phyloP scores from a whole-genome alignment of 2,329 filamentous ascomycete genomes.

The Fusarium beomiforme region DNA sequence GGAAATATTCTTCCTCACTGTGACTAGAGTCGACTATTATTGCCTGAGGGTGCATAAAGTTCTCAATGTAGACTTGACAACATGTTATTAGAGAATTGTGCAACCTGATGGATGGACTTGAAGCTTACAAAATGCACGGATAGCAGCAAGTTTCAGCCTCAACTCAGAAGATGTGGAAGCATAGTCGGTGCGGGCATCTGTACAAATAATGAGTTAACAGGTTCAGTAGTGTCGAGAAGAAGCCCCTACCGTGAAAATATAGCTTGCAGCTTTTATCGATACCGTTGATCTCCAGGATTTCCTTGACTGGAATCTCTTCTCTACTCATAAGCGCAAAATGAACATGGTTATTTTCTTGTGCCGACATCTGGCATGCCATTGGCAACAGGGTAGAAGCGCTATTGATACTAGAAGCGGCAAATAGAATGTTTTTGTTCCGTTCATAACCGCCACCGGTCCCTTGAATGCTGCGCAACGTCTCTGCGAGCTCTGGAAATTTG shows the following conservation, averaged over 20 bases:
- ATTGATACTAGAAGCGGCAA: slow-evolving; percentile 78
- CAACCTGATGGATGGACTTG: slow-evolving; percentile 1
- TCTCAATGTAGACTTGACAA: slow-evolving; percentile 69
- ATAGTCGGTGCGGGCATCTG: slow-evolving; percentile 82
- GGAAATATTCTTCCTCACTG: slow-evolving; percentile 76
- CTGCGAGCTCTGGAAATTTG: slow-evolving; percentile 72
- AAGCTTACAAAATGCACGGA: slow-evolving; percentile 69
- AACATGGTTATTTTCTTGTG: slow-evolving; percentile 74
- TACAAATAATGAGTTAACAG: slow-evolving; percentile 27
- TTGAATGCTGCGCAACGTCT: slow-evolving; percentile 69
- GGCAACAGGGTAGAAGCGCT: slow-evolving; percentile 80
- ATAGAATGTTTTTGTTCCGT: slow-evolving; percentile 78
- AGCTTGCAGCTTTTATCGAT: slow-evolving; percentile 77
- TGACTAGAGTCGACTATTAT: slow-evolving; percentile 75
- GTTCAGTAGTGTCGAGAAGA: background rate
- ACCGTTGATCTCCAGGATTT: slow-evolving; percentile 81
- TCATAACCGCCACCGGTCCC: slow-evolving; percentile 61
- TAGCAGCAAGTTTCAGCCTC: slow-evolving; percentile 73
- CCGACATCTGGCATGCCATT: slow-evolving; percentile 87
- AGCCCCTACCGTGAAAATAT: slow-evolving; percentile 61
- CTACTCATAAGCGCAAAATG: slow-evolving; percentile 85
- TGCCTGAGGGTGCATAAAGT: slow-evolving; percentile 80
- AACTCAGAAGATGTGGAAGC: slow-evolving; percentile 73
- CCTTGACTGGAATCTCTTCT: slow-evolving; percentile 73
- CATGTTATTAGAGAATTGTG: slow-evolving; percentile 9